These are phyloP conservation scores for Naganishia albida DNA, from an alignment of 1,284 basidiomycete species.

Conservation along the genomic window DNA sequence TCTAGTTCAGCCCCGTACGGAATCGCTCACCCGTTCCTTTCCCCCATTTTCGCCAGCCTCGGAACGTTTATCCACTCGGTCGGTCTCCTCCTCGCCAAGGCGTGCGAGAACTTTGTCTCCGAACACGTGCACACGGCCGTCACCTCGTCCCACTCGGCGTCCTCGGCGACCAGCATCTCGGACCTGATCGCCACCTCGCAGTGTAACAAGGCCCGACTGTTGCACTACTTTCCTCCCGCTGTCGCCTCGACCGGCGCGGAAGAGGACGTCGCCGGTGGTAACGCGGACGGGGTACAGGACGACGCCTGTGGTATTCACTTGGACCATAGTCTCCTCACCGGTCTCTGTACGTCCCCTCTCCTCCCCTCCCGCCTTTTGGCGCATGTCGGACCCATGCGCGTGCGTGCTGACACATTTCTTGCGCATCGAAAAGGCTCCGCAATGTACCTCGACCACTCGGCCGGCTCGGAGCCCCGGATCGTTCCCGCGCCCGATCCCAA, in stretches of 20 bases:
- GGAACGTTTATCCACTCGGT: slow-evolving; percentile 74
- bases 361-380: too few relatives aligned
- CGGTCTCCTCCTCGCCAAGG: slow-evolving; percentile 73
- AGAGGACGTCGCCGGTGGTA: slow-evolving; percentile 16
- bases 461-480: slow-evolving; percentile 52
- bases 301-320: slow-evolving; percentile 65
- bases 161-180: slow-evolving; percentile 57
- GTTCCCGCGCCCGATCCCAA: slow-evolving; percentile 68
- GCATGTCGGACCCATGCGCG: too few relatives aligned
- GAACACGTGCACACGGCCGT: slow-evolving; percentile 11
- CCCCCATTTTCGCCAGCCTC: slow-evolving; percentile 41
- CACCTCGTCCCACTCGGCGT: background rate
- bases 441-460: slow-evolving; percentile 66
- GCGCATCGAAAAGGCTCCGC: slow-evolving; percentile 62
- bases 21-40: background rate
- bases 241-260: slow-evolving; percentile 50
- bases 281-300: slow-evolving; percentile 58
- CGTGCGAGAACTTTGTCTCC: slow-evolving; percentile 76
- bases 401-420: background rate
- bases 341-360: slow-evolving; percentile 62
- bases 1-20: background rate
- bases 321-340: slow-evolving; percentile 85
- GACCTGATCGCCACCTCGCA: slow-evolving; percentile 48
- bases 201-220: slow-evolving; percentile 66
- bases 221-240: slow-evolving; percentile 81